Evolutionary conservation across 768 basidiomycete genomes (phyloP).

Genomic region (Boletellus ananas): DNA sequence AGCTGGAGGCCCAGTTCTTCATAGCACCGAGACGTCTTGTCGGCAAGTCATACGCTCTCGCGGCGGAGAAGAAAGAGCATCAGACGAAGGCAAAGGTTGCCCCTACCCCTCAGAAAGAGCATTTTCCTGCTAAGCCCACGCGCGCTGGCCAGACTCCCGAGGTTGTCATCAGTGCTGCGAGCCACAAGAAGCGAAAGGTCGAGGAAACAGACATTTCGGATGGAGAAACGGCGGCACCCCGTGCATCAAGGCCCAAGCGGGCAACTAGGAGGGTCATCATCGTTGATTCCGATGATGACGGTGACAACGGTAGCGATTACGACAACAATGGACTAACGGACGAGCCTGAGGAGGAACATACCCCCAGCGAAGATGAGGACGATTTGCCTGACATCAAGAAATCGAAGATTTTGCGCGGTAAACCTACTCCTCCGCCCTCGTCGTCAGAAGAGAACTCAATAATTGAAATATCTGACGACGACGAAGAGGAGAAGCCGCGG

Average conservation of each 20-base stretch:
- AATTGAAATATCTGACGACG: slow-evolving; percentile 23
- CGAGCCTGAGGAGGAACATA: slow-evolving; percentile 35
- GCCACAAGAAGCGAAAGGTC: slow-evolving; percentile 17
- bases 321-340: slow-evolving; percentile 34
- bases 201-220: slow-evolving; percentile 22
- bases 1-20: slow-evolving; percentile 44
- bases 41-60: slow-evolving; percentile 70
- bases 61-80: slow-evolving; percentile 38
- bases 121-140: slow-evolving; percentile 26
- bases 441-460: slow-evolving; percentile 30
- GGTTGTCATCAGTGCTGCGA: slow-evolving; percentile 47
- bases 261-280: slow-evolving; percentile 37
- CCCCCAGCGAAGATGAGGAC: slow-evolving; percentile 23
- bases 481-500: slow-evolving; percentile 30
- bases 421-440: slow-evolving; percentile 27
- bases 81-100: slow-evolving; percentile 16
- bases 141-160: slow-evolving; percentile 48
- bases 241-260: slow-evolving; percentile 36
- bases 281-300: slow-evolving; percentile 51
- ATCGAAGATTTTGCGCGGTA: slow-evolving; percentile 18
- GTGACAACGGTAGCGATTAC: slow-evolving; percentile 25
- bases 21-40: slow-evolving; percentile 63
- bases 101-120: slow-evolving; percentile 14
- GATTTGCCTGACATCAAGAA: slow-evolving; percentile 21
- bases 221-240: slow-evolving; percentile 35